These are phyloP conservation scores for Trametes sp. DNA, from an alignment of 1,284 basidiomycete species.

Conservation along the genomic window DNA sequence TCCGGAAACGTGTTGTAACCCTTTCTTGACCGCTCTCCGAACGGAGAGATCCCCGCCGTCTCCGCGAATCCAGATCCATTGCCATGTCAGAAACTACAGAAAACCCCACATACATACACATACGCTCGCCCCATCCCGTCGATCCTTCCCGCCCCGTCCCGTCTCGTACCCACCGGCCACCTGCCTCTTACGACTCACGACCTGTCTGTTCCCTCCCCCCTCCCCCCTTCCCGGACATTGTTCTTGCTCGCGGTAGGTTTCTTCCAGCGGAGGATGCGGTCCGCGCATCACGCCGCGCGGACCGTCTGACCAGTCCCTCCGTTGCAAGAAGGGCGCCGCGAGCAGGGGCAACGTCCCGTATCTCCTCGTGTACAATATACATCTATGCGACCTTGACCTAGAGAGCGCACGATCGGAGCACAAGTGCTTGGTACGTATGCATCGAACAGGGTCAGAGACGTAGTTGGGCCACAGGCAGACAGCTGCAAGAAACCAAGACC, in stretches of 20 bases:
- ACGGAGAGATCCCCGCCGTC: not conserved
- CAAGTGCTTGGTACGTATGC: no score
- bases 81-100: not conserved
- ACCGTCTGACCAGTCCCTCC: not conserved
- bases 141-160: not conserved
- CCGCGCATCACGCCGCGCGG: no score
- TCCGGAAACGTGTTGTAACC: not conserved
- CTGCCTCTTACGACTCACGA: not conserved
- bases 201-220: not conserved
- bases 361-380: not conserved
- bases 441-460: no score
- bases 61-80: not conserved
- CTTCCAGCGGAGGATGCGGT: no score
- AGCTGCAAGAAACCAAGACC: no score
- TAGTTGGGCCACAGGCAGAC: no score
- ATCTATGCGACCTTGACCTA: not conserved
- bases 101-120: not conserved
- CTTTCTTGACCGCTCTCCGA: not conserved
- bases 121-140: not conserved
- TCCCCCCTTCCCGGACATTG: no score
- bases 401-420: not conserved
- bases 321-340: not conserved
- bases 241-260: no score
- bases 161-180: not conserved
- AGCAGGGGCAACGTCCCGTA: not conserved